Evolutionary conservation across 495 filamentous ascomycete genomes (phyloP).

Genomic region (Hypoxylon lienhwacheense): DNA sequence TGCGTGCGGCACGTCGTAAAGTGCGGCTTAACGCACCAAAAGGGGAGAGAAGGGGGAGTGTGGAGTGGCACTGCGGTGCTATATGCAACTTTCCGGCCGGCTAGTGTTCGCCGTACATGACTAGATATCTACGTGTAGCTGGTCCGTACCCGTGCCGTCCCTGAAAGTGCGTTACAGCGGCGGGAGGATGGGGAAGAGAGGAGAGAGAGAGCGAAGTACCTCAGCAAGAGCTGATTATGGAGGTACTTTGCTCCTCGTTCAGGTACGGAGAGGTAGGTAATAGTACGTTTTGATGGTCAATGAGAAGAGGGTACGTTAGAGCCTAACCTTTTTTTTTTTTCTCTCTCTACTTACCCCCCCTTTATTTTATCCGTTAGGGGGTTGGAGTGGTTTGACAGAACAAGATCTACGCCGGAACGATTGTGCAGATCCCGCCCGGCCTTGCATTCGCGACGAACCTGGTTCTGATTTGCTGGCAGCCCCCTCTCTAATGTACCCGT

Average conservation of each 20-base stretch:
- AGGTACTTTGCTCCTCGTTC: too few relatives aligned
- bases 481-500: slow-evolving; percentile 18
- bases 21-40: slow-evolving; percentile 22
- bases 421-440: slow-evolving; percentile 25
- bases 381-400: slow-evolving; percentile 21
- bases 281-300: neutral
- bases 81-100: slow-evolving; percentile 28
- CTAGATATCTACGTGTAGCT: neutral
- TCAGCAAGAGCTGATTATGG: neutral
- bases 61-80: neutral
- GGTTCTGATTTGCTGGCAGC: slow-evolving; percentile 28
- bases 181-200: neutral
- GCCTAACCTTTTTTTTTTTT: neutral
- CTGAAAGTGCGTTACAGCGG: neutral
- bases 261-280: neutral
- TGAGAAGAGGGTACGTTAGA: too few relatives aligned
- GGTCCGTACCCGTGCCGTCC: slow-evolving; percentile 15
- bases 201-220: neutral
- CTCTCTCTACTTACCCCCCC: neutral
- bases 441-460: slow-evolving; percentile 29
- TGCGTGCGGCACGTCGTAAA: slow-evolving; percentile 13
- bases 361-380: neutral
- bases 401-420: slow-evolving; percentile 18
- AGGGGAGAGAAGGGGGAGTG: slow-evolving; percentile 3
- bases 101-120: neutral